These are phyloP conservation scores for Chenopodium quinoa DNA, from an alignment of 148 eudicot species.

Conservation along the genomic window DNA sequence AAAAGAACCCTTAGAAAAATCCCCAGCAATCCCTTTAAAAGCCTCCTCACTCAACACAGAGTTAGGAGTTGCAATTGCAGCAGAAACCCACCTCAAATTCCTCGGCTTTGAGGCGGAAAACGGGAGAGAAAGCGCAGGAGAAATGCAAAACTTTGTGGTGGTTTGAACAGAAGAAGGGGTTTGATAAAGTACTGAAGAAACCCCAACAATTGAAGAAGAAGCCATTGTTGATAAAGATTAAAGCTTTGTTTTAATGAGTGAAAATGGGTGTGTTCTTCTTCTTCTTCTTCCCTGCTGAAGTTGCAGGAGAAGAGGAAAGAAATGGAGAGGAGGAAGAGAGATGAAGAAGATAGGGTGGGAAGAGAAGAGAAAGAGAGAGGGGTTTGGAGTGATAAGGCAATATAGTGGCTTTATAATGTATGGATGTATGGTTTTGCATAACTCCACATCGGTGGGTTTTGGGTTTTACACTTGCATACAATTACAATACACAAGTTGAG, in stretches of 20 bases:
- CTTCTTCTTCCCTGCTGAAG: background rate
- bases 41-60: slow-evolving; percentile 85
- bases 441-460: slow-evolving; percentile 38
- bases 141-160: slow-evolving; percentile 31
- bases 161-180: slow-evolving; percentile 40
- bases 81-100: slow-evolving; percentile 38
- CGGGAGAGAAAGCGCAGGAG: slow-evolving; percentile 34
- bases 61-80: slow-evolving; percentile 71
- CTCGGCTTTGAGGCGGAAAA: slow-evolving; percentile 33
- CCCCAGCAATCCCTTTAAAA: slow-evolving; percentile 55
- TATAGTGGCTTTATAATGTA: slow-evolving; percentile 23
- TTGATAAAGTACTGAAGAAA: slow-evolving; percentile 54
- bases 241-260: too few species aligned
- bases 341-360: slow-evolving; percentile 15
- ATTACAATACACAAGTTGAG: slow-evolving; percentile 5
- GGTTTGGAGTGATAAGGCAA: slow-evolving; percentile 26
- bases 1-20: slow-evolving; percentile 40
- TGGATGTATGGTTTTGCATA: slow-evolving; percentile 38
- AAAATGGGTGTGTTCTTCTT: too few species aligned
- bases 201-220: slow-evolving; percentile 55
- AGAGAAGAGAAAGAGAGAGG: background rate
- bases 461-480: slow-evolving; percentile 6
- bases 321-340: slow-evolving; percentile 25
- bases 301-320: slow-evolving; percentile 7
- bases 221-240: slow-evolving; percentile 40